These are phyloP conservation scores for Nicotiana otophora DNA, from an alignment of 257 asterid species.

Conservation along the genomic window DNA sequence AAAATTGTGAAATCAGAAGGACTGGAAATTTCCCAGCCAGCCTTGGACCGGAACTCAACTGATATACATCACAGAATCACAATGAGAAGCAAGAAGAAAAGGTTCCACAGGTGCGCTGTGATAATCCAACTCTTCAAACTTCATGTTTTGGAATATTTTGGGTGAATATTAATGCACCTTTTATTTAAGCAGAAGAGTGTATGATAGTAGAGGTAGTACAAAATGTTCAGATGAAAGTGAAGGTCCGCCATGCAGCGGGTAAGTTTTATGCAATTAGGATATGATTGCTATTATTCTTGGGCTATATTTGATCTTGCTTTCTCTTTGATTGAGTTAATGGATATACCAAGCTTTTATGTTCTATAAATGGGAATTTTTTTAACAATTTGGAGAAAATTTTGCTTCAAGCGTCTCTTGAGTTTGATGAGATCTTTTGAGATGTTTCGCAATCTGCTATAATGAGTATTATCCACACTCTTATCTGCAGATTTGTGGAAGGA, in stretches of 20 bases:
- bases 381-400: background rate
- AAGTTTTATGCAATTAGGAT: background rate
- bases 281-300: background rate
- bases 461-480: background rate
- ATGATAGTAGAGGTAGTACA: constrained; percentile 67
- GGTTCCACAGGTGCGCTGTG: constrained; percentile 62
- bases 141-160: constrained; percentile 6
- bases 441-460: background rate
- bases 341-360: background rate
- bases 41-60: constrained; percentile 94
- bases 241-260: constrained; percentile 99
- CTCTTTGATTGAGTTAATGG: background rate
- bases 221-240: constrained; percentile 73
- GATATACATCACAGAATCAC: constrained; percentile 97
- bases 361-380: background rate
- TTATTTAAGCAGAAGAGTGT: constrained; percentile 66
- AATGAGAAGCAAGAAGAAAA: constrained; percentile 56
- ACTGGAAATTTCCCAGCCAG: constrained; percentile 96
- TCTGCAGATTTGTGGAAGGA: constrained; percentile 94
- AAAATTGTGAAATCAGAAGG: constrained; percentile 75
- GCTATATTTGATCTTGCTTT: background rate
- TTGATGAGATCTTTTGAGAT: background rate
- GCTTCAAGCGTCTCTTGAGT: background rate
- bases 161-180: background rate
- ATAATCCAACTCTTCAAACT: background rate